Percentiles rank a stretch among this genome's conserved stretches.
Evolutionary conservation across 306 rosid species (phyloP).

Genomic region (Mucuna pruriens): DNA sequence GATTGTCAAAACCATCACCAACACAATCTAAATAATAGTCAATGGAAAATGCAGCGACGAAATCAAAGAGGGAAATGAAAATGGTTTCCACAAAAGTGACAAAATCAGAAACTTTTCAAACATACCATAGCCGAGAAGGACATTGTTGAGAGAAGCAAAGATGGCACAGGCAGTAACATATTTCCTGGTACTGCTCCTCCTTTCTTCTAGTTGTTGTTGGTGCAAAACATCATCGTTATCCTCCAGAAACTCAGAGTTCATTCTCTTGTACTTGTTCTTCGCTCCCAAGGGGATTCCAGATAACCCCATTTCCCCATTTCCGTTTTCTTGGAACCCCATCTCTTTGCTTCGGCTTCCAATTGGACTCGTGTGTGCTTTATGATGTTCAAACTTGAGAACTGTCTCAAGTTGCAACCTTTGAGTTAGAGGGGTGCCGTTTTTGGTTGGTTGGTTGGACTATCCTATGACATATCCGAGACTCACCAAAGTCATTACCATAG

Average conservation of each 20-base stretch:
- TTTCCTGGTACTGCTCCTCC: slow-evolving; percentile 57
- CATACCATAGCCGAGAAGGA: slow-evolving; percentile 95
- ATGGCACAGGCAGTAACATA: slow-evolving; percentile 88
- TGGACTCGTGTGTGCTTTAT: background rate
- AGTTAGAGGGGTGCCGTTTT: background rate
- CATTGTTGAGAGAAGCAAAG: slow-evolving; percentile 95
- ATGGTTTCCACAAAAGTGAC: background rate
- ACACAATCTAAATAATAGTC: background rate
- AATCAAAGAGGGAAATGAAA: background rate
- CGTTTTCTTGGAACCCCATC: slow-evolving; percentile 77
- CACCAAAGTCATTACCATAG: background rate
- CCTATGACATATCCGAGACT: slow-evolving; percentile 34
- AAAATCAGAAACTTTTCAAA: slow-evolving; percentile 23
- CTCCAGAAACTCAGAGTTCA: slow-evolving; percentile 61
- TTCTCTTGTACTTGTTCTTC: slow-evolving; percentile 80
- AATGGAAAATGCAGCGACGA: slow-evolving; percentile 23
- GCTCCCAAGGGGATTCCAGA: slow-evolving; percentile 71
- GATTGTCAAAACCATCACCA: slow-evolving; percentile 14
- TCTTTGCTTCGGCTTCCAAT: background rate
- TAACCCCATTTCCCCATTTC: slow-evolving; percentile 67
- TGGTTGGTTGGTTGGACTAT: slow-evolving; percentile 37
- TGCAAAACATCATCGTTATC: slow-evolving; percentile 57
- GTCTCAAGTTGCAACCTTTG: slow-evolving; percentile 11
- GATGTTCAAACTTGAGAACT: background rate
- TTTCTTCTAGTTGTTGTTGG: slow-evolving; percentile 47